Evolutionary conservation across 345 rosid species (phyloP).

Genomic region (Limnanthes douglasii): DNA sequence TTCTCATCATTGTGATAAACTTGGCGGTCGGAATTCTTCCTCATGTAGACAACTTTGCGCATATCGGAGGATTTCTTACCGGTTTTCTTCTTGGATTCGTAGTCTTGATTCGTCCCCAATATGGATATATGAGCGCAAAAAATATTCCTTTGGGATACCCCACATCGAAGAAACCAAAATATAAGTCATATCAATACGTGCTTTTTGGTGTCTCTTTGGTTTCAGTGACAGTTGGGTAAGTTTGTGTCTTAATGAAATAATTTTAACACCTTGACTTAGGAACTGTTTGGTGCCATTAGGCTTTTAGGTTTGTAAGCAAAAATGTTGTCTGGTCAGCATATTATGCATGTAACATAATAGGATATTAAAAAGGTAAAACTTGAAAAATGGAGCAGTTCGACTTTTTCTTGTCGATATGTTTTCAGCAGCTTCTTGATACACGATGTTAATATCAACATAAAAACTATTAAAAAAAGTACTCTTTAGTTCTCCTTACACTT

Average conservation of each 20-base stretch:
- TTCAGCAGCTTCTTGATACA: too few relatives aligned
- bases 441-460: too few relatives aligned
- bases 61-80: conserved; percentile 77
- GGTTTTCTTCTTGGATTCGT: conserved; percentile 97
- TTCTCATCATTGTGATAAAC: conserved; percentile 55
- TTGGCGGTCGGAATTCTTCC: conserved; percentile 82
- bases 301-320: too few relatives aligned
- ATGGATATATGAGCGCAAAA: conserved; percentile 51
- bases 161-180: conserved; percentile 37
- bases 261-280: too few relatives aligned
- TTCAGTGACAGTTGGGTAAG: conserved; percentile 50
- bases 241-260: background rate
- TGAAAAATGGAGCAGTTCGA: too few relatives aligned
- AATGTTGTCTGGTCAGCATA: too few relatives aligned
- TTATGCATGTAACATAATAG: too few relatives aligned
- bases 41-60: conserved; percentile 96
- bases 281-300: too few relatives aligned
- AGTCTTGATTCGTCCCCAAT: conserved; percentile 77
- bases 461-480: too few relatives aligned
- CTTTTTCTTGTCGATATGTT: too few relatives aligned
- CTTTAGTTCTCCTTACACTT: too few relatives aligned
- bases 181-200: conserved; percentile 66
- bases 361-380: too few relatives aligned
- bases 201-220: conserved; percentile 36
- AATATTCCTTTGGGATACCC: conserved; percentile 32